Evolutionary conservation across 371 early-diverging fungal species (phyloP), one percentile per base, ranked within the genome.

Genomic region (Apophysomyces ossiformis): DNA sequence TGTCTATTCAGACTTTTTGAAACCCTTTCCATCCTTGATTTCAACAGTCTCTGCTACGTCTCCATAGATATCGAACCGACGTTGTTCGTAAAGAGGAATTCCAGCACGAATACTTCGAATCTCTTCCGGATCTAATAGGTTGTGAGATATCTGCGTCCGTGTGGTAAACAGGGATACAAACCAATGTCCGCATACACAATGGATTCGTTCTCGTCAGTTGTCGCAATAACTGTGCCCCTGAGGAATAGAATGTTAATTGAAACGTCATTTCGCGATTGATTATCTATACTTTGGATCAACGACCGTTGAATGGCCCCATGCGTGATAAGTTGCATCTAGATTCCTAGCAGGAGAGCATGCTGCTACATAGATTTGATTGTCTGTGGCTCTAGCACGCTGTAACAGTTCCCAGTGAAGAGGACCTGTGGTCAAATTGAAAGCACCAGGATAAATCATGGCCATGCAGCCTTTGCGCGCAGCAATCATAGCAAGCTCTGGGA

Each of bases 361-460:
- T 9, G 94, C 96, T 0, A 95, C 95, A 67, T 84, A 96, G 58
- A 95, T 87, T 77, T 91, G 89, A 60, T 89, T 89, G 64, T 91
- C 91, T 15, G 85, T 75, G 9, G 90, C 90, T 59, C 87, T 84
- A 54, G 96, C 93, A 1, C 97, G 86, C 71, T 92, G 89, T 59
- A 98, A 73, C 39, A 97, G 76, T 72, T 99, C 97, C 97, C 98
- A 99, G 67, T 96, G 93, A 66, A 94, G 61, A 4, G 97, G 97
- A 11, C 98, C 97, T 4, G 98, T 98, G 5, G 93, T 93, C 83
- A 88, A 87, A 75, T 98, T 97, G 78, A 98, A 98, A 0, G 97
- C 98, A 3, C 93, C 95, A n/a, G 98, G 99, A 70, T 96, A 98
- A 37, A 97, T 83, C 97, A 99, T 96, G 11, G 90, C 93, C 38